Evolutionary conservation across 192 early-diverging fungal genomes (phyloP), one percentile per base, ranked within the genome.

Genomic region (Rhizophagus sp.): DNA sequence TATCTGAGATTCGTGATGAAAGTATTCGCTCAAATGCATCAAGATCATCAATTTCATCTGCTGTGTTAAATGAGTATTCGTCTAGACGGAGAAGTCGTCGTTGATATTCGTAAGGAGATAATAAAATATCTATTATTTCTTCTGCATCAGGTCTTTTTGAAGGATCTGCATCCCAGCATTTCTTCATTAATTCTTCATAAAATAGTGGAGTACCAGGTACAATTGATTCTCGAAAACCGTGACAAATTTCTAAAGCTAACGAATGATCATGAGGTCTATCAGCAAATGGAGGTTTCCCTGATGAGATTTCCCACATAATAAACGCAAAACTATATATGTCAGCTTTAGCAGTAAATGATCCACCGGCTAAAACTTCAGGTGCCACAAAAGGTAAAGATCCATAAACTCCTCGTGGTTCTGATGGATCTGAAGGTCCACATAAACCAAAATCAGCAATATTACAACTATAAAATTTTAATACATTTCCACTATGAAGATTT

Each of bases 301-400:
- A 83, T 8, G 86, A 83, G 4, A 87, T 81, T 66, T 87, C 84
- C 86, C 86, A 87, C 80, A 87, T 83, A 13, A 87, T 83, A 47
- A 85, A 82, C 2, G 80, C 86, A 0, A 87, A 80, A 83, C 84
- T 85, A 75, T 87, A 87, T 33, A 87, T 79, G 50, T 87, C 85
- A 25, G 75, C 75, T 34, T 77, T 77, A 19, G 22, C 36, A 15
- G 24, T 47, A 49, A 77, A 77, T 19, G 41, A 15, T 6, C 34
- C 62, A 12, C 75, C 75, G 9, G 75, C 75, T 13, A 77, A 47
- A 3, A 77, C 36, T 77, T 77, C 75, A 27, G 75, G 75, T 10
- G 75, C 75, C 6, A 65, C 30, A 27, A 77, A 77, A 25, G 75
- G 75, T 77, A 77, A 66, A 2, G 75, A 65, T 19, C 75, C 75